Percentiles rank a stretch among this genome's conserved stretches.
phyloP scores from a whole-genome alignment of 1,284 basidiomycete species.

The Ustilago curta region DNA sequence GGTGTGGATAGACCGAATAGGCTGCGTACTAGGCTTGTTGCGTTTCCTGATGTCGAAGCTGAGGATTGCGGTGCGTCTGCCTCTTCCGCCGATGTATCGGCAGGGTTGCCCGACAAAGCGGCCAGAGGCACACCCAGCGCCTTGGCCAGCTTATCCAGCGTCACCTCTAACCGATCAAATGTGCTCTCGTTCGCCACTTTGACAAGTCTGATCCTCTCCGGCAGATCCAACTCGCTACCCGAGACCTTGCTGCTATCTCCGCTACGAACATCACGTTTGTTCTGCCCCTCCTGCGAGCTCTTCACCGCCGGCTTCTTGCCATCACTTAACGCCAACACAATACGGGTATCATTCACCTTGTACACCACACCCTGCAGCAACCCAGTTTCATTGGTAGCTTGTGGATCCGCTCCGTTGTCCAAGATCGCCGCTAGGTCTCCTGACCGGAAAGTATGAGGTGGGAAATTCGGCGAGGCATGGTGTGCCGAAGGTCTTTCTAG shows the following conservation, averaged over 20 bases:
- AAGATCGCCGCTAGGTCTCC: conserved; percentile 88
- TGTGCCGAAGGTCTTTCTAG: conserved; percentile 85
- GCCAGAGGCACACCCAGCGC: conserved; percentile 26
- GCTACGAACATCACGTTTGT: conserved; percentile 31
- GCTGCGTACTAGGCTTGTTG: conserved; percentile 57
- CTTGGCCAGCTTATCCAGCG: conserved; percentile 47
- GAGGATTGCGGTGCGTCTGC: conserved; percentile 17
- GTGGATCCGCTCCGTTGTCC: conserved; percentile 72
- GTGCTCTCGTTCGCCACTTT: conserved; percentile 93
- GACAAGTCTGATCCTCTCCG: conserved; percentile 84
- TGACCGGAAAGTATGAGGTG: conserved; percentile 85
- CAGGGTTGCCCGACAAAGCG: conserved; percentile 7
- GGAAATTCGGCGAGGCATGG: conserved; percentile 78
- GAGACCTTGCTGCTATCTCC: conserved; percentile 71
- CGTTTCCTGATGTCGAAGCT: conserved; percentile 13
- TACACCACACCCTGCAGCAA: conserved; percentile 49
- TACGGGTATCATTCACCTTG: conserved; percentile 32
- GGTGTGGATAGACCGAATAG: conserved; percentile 46
- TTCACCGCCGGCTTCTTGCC: conserved; percentile 17
- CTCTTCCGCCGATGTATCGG: conserved; percentile 36
- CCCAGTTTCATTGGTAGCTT: conserved; percentile 25
- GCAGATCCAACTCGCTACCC: conserved; percentile 79
- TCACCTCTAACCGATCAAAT: conserved; percentile 76
- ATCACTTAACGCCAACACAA: conserved; percentile 36
- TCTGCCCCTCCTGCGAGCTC: conserved; percentile 10